These are phyloP conservation scores for Cocos nucifera DNA, from an alignment of 176 grass and related monocot species.

Conservation along the genomic window DNA sequence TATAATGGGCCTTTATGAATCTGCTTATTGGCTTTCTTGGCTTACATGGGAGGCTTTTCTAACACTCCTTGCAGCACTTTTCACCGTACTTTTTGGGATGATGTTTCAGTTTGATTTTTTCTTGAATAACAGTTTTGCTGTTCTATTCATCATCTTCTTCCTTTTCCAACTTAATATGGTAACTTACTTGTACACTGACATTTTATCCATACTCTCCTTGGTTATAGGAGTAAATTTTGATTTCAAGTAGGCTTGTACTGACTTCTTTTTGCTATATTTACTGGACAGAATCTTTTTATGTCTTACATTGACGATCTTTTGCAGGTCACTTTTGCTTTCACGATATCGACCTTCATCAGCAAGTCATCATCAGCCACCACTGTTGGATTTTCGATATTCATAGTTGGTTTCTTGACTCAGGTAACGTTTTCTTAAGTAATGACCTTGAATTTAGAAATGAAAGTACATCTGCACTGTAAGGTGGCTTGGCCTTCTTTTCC, in stretches of 20 bases:
- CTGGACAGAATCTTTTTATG: not conserved
- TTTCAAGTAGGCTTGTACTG: not conserved
- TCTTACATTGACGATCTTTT: conserved; percentile 17
- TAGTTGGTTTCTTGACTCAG: conserved; percentile 94
- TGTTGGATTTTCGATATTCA: conserved; percentile 89
- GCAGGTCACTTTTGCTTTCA: conserved; percentile 90
- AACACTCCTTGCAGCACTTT: conserved; percentile 69
- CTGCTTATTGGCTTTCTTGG: conserved; percentile 94
- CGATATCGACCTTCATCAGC: conserved; percentile 88
- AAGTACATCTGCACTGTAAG: too few species aligned
- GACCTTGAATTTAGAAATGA: too few species aligned
- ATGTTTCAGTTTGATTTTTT: conserved; percentile 99
- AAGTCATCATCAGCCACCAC: conserved; percentile 93
- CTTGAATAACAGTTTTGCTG: conserved; percentile 59
- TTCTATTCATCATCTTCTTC: conserved; percentile 80
- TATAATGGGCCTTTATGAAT: conserved; percentile 94
- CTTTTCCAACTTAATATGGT: conserved; percentile 99
- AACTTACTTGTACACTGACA: conserved; percentile 18
- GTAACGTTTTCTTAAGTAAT: conserved; percentile 21
- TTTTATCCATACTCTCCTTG: conserved; percentile 6
- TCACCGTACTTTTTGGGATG: conserved; percentile 92
- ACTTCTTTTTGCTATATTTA: not conserved
- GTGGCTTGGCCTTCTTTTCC: too few species aligned
- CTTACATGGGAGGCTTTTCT: conserved; percentile 88
- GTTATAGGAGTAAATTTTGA: conserved; percentile 1